Percentiles rank a stretch among this genome's conserved stretches.
Evolutionary conservation across 2,329 filamentous ascomycete species (phyloP).

Genomic region (Cladosporium phlei): DNA sequence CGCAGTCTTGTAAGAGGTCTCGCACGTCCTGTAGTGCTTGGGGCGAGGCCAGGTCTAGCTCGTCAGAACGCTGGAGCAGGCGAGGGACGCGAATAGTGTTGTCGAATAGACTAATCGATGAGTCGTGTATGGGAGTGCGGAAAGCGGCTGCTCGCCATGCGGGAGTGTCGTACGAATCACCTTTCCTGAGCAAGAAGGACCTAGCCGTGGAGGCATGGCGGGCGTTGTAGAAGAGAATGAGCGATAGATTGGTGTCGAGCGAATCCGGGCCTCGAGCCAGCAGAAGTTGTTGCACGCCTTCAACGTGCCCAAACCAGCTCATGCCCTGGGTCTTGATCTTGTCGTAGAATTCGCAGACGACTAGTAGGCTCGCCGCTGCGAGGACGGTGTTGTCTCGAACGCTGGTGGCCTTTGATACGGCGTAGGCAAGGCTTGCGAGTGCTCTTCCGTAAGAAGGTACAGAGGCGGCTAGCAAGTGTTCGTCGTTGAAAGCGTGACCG

Average conservation of each 20-base stretch:
- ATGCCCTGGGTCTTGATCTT: conserved; percentile 16
- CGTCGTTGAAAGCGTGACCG: conserved; percentile 14
- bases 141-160: conserved; percentile 18
- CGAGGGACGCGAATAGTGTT: conserved; percentile 27
- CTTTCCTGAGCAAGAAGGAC: conserved; percentile 14
- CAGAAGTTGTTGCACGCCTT: conserved; percentile 14
- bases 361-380: conserved; percentile 15
- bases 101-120: conserved; percentile 27
- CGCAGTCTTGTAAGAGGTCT: conserved; percentile 20
- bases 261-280: conserved; percentile 13
- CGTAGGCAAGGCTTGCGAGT: conserved; percentile 12
- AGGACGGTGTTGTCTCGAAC: conserved; percentile 15
- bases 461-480: conserved; percentile 13
- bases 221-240: conserved; percentile 16
- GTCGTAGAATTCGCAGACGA: conserved; percentile 16
- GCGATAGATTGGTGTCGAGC: conserved; percentile 13
- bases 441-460: conserved; percentile 16
- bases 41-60: conserved; percentile 15
- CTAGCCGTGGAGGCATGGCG: conserved; percentile 13
- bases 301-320: conserved; percentile 16
- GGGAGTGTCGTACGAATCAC: conserved; percentile 10
- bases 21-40: conserved; percentile 16
- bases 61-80: conserved; percentile 24
- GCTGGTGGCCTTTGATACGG: conserved; percentile 15
- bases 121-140: conserved; percentile 21